These are phyloP conservation scores for Fusarium xyrophilum DNA, from an alignment of 2,329 filamentous ascomycete genomes.

Conservation along the genomic window DNA sequence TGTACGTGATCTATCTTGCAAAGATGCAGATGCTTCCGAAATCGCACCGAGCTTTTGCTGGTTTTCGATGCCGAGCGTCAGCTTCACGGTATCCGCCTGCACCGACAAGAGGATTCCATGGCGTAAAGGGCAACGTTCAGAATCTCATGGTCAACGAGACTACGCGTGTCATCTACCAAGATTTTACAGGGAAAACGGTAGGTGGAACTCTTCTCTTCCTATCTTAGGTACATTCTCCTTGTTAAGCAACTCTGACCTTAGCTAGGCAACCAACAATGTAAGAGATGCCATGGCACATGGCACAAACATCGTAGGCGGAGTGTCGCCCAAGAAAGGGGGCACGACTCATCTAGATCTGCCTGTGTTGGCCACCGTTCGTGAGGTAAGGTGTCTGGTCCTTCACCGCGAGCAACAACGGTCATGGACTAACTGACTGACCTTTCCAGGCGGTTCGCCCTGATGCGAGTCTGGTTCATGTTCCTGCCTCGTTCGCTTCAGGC, in stretches of 20 bases:
- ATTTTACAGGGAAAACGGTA: background rate
- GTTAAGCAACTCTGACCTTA: too few species aligned
- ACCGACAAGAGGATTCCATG: too few species aligned
- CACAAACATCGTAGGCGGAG: background rate
- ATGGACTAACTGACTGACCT: background rate
- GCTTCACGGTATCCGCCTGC: too few species aligned
- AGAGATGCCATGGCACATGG: background rate
- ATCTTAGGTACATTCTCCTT: background rate
- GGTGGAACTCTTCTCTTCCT: background rate
- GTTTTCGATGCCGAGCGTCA: too few species aligned
- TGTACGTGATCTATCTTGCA: too few species aligned
- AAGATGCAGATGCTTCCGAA: too few species aligned
- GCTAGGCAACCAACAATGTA: background rate
- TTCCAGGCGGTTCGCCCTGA: background rate
- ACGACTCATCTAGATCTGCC: background rate
- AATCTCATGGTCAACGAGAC: background rate
- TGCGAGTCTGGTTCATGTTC: background rate
- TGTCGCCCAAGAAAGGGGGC: background rate
- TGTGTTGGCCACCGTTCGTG: background rate
- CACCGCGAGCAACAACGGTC: background rate
- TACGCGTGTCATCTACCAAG: background rate
- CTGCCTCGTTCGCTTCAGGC: background rate
- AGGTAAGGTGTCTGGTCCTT: background rate
- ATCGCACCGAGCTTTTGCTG: too few species aligned
- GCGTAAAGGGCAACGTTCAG: too few species aligned